Conservation (phyloP, 352 stramenopile genomes). For the Achlya hypogyna region DNA sequence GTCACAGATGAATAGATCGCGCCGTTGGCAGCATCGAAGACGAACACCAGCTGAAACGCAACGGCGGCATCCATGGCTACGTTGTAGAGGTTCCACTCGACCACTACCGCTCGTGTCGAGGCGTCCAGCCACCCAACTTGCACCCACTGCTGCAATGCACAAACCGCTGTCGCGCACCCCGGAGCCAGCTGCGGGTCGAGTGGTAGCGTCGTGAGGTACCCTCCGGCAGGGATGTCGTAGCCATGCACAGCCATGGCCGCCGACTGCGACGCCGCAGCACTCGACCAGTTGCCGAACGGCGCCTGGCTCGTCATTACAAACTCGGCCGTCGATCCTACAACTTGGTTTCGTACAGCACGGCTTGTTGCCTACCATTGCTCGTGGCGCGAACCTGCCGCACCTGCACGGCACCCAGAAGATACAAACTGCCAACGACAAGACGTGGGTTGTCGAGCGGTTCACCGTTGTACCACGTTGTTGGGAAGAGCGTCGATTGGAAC, state of each 20-base stretch:
- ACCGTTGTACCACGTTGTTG: conserved; percentile 47
- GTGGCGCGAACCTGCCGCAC: conserved; percentile 40
- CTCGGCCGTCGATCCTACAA: too few relatives aligned
- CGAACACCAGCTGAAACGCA: conserved; percentile 41
- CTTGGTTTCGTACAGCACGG: too few relatives aligned
- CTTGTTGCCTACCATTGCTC: neutral
- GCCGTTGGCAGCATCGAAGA: conserved; percentile 33
- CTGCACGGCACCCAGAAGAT: conserved; percentile 54
- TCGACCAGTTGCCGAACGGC: neutral
- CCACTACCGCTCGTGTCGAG: conserved; percentile 37
- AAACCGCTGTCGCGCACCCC: conserved; percentile 23
- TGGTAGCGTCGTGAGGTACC: neutral
- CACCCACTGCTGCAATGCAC: conserved; percentile 30
- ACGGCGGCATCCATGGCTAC: conserved; percentile 37
- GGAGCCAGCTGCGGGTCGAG: neutral
- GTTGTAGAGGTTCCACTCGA: conserved; percentile 64
- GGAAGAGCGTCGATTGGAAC: conserved; percentile 36
- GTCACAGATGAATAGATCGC: conserved; percentile 28
- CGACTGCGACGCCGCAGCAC: neutral
- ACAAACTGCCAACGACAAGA: conserved; percentile 32
- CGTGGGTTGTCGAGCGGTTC: conserved; percentile 38
- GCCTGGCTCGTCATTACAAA: neutral
- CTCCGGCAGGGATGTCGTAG: neutral
- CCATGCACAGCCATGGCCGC: neutral
- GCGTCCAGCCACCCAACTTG: conserved; percentile 43